These are phyloP conservation scores for Ceratobasidium theobromae DNA, from an alignment of 1,284 basidiomycete genomes.

Conservation along the genomic window DNA sequence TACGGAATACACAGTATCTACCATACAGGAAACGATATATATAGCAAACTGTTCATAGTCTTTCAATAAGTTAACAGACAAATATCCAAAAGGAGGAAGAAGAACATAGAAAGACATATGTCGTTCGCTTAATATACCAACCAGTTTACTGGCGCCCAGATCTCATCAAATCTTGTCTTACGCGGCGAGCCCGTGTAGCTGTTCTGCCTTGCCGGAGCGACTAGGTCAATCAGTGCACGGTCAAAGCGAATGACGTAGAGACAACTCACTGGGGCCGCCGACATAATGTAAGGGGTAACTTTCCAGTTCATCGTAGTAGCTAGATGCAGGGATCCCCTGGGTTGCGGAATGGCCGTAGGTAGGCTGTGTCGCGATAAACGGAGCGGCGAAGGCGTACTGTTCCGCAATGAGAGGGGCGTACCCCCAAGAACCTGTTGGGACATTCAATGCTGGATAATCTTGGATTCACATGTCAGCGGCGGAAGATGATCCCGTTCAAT, in stretches of 20 bases:
- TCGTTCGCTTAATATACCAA: background rate
- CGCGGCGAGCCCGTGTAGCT: slow-evolving; percentile 15
- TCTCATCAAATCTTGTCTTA: slow-evolving; percentile 30
- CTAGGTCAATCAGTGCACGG: slow-evolving; percentile 25
- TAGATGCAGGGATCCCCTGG: background rate
- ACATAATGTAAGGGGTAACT: slow-evolving; percentile 10
- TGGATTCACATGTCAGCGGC: background rate
- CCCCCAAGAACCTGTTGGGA: background rate
- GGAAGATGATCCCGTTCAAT: background rate
- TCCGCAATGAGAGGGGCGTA: background rate
- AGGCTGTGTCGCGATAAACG: background rate
- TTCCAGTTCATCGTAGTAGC: slow-evolving; percentile 9
- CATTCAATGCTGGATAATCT: background rate
- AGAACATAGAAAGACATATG: background rate
- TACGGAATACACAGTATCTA: slow-evolving; percentile 11
- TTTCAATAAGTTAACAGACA: background rate
- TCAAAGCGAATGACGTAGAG: background rate
- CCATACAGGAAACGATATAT: background rate
- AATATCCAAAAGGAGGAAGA: background rate
- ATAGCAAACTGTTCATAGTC: slow-evolving; percentile 9
- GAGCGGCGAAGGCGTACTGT: background rate
- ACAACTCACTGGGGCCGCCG: slow-evolving; percentile 15
- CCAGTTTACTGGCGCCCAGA: slow-evolving; percentile 15
- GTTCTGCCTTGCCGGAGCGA: slow-evolving; percentile 23
- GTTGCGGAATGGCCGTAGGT: background rate